phyloP scores from a whole-genome alignment of 2,329 filamentous ascomycete genomes.

The Aspergillus sp. region DNA sequence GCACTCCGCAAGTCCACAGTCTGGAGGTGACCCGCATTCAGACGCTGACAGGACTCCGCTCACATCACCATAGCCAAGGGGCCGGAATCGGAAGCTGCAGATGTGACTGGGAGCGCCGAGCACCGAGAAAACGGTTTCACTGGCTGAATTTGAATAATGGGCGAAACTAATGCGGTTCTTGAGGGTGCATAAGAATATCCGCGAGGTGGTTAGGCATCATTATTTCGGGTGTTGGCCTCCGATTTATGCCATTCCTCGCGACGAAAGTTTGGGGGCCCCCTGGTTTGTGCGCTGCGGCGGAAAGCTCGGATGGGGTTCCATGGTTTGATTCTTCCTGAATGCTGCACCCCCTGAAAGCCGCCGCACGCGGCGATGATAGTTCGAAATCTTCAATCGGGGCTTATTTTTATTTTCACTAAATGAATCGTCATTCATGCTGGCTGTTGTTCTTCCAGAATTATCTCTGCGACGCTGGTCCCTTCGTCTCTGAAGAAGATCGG shows the following conservation, averaged over 20 bases:
- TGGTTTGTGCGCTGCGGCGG: constrained; percentile 17
- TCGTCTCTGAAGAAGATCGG: too few relatives aligned
- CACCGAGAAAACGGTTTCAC: not conserved
- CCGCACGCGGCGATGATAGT: not conserved
- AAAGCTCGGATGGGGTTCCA: constrained; percentile 22
- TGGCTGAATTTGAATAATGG: not conserved
- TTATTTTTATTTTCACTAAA: not conserved
- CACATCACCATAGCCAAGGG: not conserved
- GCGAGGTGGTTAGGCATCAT: not conserved
- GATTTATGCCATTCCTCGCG: not conserved
- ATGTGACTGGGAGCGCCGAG: not conserved
- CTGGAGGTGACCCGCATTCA: constrained; percentile 8
- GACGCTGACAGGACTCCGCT: constrained; percentile 4
- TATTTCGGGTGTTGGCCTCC: not conserved
- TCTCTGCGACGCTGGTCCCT: too few relatives aligned
- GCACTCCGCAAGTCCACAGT: not conserved
- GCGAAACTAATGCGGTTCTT: not conserved
- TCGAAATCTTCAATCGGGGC: not conserved
- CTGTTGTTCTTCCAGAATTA: too few relatives aligned
- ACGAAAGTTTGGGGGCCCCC: not conserved
- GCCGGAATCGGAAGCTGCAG: not conserved
- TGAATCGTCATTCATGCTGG: too few relatives aligned
- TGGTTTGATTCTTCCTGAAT: constrained; percentile 8
- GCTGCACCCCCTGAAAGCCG: constrained; percentile 14
- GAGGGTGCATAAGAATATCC: not conserved